A percentile compares a stretch with the other conserved stretches of the same genome.
phyloP scores from a whole-genome alignment of 2,329 filamentous ascomycete species.

The Sporothrix luriei region DNA sequence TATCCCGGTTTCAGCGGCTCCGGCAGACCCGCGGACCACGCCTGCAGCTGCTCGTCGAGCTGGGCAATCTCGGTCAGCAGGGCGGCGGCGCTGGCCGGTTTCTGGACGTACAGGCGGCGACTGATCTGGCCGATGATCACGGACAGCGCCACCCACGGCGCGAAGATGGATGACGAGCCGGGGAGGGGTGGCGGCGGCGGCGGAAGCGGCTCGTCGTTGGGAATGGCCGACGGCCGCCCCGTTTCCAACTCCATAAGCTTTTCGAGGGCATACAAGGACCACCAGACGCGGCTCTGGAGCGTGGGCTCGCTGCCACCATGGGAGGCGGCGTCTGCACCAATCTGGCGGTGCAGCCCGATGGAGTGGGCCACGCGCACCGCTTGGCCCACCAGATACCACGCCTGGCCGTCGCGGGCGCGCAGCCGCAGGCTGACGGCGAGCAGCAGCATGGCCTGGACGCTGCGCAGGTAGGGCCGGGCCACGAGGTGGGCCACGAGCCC shows the following conservation, averaged over 20 bases:
- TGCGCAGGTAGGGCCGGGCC: neutral
- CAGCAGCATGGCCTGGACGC: neutral
- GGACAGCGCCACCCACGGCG: neutral
- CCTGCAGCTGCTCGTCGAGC: neutral
- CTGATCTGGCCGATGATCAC: neutral
- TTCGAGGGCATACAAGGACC: neutral
- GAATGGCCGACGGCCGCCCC: neutral
- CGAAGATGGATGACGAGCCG: neutral
- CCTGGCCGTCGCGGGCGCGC: neutral
- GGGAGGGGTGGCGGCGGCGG: neutral
- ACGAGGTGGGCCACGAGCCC: neutral
- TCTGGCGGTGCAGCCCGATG: neutral
- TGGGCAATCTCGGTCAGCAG: neutral
- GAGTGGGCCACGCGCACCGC: slow-evolving; percentile 5
- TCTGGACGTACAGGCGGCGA: neutral
- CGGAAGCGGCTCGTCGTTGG: neutral
- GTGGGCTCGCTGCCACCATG: neutral
- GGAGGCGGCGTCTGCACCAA: neutral
- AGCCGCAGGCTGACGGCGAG: neutral
- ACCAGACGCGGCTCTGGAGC: slow-evolving; percentile 9
- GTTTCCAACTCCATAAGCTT: neutral
- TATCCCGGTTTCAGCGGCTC: neutral
- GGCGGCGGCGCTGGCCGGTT: neutral
- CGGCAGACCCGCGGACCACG: neutral
- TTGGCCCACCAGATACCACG: neutral